Conservation (phyloP, 352 stramenopile species). For the Phytophthora macrochlamydospora region DNA sequence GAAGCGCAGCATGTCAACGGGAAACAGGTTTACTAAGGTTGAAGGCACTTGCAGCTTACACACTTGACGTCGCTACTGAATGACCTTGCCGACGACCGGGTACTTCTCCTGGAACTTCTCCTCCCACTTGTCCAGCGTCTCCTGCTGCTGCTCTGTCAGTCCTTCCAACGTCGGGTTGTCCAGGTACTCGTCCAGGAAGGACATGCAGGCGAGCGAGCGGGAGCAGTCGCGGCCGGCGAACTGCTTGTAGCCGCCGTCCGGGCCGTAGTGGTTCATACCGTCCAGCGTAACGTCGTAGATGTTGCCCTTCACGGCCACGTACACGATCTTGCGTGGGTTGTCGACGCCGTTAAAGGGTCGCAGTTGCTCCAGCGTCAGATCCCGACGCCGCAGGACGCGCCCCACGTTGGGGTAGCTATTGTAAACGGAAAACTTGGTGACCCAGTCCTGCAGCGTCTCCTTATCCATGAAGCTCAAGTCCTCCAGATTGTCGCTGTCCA, state of each 20-base stretch:
- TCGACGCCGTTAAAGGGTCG: constrained; percentile 81
- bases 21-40: constrained; percentile 10
- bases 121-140: constrained; percentile 96
- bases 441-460: constrained; percentile 92
- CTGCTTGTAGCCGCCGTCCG: constrained; percentile 93
- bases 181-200: constrained; percentile 93
- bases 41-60: constrained; percentile 9
- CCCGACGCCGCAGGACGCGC: constrained; percentile 79
- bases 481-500: constrained; percentile 86
- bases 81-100: constrained; percentile 90
- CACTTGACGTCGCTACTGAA: constrained; percentile 30
- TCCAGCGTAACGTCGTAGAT: constrained; percentile 98
- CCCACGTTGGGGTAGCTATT: constrained; percentile 96
- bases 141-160: constrained; percentile 92
- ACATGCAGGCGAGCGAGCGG: constrained; percentile 96
- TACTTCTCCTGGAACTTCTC: constrained; percentile 96
- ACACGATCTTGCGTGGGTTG: constrained; percentile 91
- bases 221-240: constrained; percentile 97
- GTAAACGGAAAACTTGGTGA: constrained; percentile 96
- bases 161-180: constrained; percentile 92
- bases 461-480: constrained; percentile 86
- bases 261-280: constrained; percentile 93
- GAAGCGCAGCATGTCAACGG: constrained; percentile 2
- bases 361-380: constrained; percentile 88
- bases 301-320: constrained; percentile 93